Evolutionary conservation across 1,139 yeast genomes (phyloP).

Genomic region (Pneumocystis jirovecii): DNA sequence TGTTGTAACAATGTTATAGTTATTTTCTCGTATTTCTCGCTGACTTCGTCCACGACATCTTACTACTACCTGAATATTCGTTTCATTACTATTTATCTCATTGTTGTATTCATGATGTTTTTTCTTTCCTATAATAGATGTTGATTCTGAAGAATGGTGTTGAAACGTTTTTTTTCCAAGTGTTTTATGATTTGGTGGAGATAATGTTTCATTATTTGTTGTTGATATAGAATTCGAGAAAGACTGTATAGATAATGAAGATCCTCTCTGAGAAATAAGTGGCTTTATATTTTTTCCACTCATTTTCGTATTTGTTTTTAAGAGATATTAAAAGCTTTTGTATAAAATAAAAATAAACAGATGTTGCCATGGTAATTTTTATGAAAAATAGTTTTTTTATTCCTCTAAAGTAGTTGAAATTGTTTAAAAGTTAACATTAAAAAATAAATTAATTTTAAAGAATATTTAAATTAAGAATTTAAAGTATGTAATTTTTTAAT

Average conservation of each 20-base stretch:
- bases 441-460: no score
- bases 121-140: neutral
- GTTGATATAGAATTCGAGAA: neutral
- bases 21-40: slow-evolving; percentile 53
- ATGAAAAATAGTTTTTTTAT: neutral
- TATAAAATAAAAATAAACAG: neutral
- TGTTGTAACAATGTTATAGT: slow-evolving; percentile 47
- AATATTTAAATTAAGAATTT: no score
- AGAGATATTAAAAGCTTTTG: neutral
- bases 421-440: neutral
- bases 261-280: neutral
- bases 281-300: neutral
- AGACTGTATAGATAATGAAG: neutral
- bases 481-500: no score
- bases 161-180: neutral
- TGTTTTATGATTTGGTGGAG: neutral
- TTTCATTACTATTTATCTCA: slow-evolving; percentile 13
- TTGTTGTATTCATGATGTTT: neutral
- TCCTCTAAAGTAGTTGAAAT: neutral
- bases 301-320: neutral
- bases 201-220: neutral
- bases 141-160: neutral
- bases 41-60: slow-evolving; percentile 74
- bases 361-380: neutral
- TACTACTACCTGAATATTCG: slow-evolving; percentile 65